Evolutionary conservation across 805 yeast species (phyloP), one percentile per base, ranked within the genome.

Genomic region (Yamadazyma paraphyllophila): DNA sequence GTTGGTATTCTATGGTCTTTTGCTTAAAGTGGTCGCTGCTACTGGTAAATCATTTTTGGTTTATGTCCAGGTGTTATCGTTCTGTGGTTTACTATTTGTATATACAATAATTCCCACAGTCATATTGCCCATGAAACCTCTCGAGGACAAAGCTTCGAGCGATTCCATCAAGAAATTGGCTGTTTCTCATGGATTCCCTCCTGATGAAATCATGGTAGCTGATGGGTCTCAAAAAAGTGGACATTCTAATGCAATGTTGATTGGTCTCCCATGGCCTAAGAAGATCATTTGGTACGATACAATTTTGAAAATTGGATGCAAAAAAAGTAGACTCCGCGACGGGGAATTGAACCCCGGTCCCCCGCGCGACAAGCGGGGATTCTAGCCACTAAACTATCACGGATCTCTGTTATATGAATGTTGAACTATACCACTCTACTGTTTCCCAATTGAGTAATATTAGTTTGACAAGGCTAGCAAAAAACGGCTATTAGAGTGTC

Each of bases 191-290:
- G 71, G 79, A 30, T 92, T 94, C 80, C 98, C 98, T 48, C 76
- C 90, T 59, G 80, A 83, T 44, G 81, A 88, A 58, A 71, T 92
- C 44, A 87, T 77, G 56, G 96, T 90, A 36, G 82, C 89, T 61
- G 98, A 92, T 63, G 97, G 97, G n/a, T 91, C 97, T 36, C 86
- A 84, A 61, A 84, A 97, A 71, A 88, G 96, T 1, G 80, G 94
- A 4, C 98, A 92, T 67, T 91, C 97, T 8, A 92, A 92, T 62
- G 99, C 99, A 32, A 90, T 88, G 64, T 92, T 92, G 62, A 79
- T 85, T 55, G 99, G 99, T 4, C 75, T 94, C 56, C 98, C 98
- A 36, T 91, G 97, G 92, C 81, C 88, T 44, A 94, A 92, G 69
- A 91, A 89, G 65, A 94, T 92, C 68, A 97, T 94, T 41, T 76